Base-by-base conservation (phyloP, 805 yeast genomes). In the Starmerella cellae region DNA sequence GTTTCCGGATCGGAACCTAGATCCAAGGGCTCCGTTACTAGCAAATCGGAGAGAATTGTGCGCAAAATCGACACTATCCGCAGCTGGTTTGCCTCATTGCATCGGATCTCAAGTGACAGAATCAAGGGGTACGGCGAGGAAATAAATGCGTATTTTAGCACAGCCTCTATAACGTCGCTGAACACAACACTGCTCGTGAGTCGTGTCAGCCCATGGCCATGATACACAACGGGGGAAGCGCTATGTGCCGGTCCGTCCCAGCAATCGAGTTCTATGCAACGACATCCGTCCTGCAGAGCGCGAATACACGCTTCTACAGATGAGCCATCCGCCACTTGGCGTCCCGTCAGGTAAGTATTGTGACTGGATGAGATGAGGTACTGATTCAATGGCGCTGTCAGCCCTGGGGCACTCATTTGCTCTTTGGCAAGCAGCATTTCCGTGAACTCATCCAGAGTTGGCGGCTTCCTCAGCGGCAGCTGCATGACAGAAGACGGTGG, bases 331-430 rank as follows among this genome's bases (percentile, higher is more conserved):
- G 78, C 94, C 16, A 82, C 71, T 56, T 91, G 98, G 30, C 91
- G 68, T 0, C 98, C 98, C 22, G 77, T 61, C 3, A 91, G 65
- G 55, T 91, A 91, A 0, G 98, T 91, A 57, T 91, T 91, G 59
- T 91, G 99, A 0, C 96, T 85, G 0, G 96, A 83, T 0, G 95
- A 84, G 24, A 93, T 81, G 56, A 66, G 84, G 58, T 93, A 91
- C 53, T 87, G 88, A 55, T 75, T 82, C 29, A 91, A 55, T 0
- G 98, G 97, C 22, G 65, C 64, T 0, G 73, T 56, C 44, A 71
- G 65, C 4, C 11, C 16, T 2, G 20, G 28, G 23, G 14, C 5
- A 10, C 17, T n/a, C 14, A 13, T 14, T 3, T 19, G 24, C 16
- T 16, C 30, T 16, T 23, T 30, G 13, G 31, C 33, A 5, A 69